Conservation (phyloP, 192 early-diverging fungal species). For the Coemansia aciculifera region DNA sequence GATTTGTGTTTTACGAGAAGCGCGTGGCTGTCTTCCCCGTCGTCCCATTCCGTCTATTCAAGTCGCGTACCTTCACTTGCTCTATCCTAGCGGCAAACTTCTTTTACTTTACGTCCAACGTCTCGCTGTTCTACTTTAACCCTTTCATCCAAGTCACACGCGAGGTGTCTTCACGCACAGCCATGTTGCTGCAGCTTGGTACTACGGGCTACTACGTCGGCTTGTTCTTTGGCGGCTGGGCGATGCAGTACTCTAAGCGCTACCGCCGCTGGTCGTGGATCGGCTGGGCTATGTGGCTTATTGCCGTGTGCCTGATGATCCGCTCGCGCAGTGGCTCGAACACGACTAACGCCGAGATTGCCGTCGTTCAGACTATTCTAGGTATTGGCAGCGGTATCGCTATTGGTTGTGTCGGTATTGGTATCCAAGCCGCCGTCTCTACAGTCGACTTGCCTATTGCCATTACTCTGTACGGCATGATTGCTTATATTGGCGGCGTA, state of each 20-base stretch:
- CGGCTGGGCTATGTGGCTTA: conserved; percentile 44
- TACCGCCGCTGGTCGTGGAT: conserved; percentile 50
- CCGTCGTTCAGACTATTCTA: conserved; percentile 34
- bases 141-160: conserved; percentile 47
- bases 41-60: conserved; percentile 39
- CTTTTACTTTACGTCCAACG: conserved; percentile 47
- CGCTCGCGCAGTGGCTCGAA: conserved; percentile 29
- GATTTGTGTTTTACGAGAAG: conserved; percentile 60
- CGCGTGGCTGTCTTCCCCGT: conserved; percentile 69
- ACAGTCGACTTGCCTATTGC: conserved; percentile 44
- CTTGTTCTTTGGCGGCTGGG: conserved; percentile 48
- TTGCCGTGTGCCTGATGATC: conserved; percentile 49
- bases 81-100: conserved; percentile 38
- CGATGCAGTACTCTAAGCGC: conserved; percentile 43
- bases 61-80: conserved; percentile 43
- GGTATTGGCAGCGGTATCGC: conserved; percentile 46
- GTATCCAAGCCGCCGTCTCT: conserved; percentile 41
- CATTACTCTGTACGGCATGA: conserved; percentile 48
- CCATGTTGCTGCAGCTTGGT: conserved; percentile 49
- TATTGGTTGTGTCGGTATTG: conserved; percentile 48
- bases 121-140: conserved; percentile 48
- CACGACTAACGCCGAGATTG: conserved; percentile 46
- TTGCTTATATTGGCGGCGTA: conserved; percentile 48
- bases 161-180: conserved; percentile 33
- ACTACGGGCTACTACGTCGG: conserved; percentile 41